Conservation (phyloP, 805 yeast species). For the Sugiyamaella mastotermitis region DNA sequence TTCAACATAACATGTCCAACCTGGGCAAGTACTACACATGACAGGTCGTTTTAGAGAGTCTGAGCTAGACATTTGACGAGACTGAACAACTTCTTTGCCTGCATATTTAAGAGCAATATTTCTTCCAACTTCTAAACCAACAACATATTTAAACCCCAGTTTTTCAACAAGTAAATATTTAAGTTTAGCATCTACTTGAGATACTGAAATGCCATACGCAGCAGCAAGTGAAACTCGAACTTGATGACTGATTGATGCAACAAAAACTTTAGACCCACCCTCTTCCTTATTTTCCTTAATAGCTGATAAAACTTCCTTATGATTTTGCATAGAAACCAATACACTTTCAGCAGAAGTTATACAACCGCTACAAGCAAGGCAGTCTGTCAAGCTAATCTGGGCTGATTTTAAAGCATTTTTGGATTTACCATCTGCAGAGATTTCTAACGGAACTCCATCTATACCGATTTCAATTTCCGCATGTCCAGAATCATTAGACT, state of each 20-base stretch:
- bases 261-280: slow-evolving; percentile 40
- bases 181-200: slow-evolving; percentile 55
- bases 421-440: slow-evolving; percentile 12
- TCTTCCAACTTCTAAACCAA: slow-evolving; percentile 83
- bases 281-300: slow-evolving; percentile 30
- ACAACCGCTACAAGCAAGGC: slow-evolving; percentile 95
- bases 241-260: slow-evolving; percentile 80
- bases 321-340: slow-evolving; percentile 83
- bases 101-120: slow-evolving; percentile 51
- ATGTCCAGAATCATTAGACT: slow-evolving; percentile 28
- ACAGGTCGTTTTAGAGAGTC: slow-evolving; percentile 37
- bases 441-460: slow-evolving; percentile 31
- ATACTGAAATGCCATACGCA: slow-evolving; percentile 50
- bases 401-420: slow-evolving; percentile 60
- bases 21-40: slow-evolving; percentile 81
- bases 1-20: slow-evolving; percentile 93
- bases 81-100: slow-evolving; percentile 39
- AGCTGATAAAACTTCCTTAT: slow-evolving; percentile 64
- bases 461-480: slow-evolving; percentile 59
- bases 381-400: slow-evolving; percentile 83
- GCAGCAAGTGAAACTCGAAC: slow-evolving; percentile 74
- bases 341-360: slow-evolving; percentile 97
- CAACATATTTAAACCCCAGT: slow-evolving; percentile 66
- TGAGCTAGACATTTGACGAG: slow-evolving; percentile 11
- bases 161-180: slow-evolving; percentile 49